phyloP scores from a whole-genome alignment of 2,329 filamentous ascomycete genomes.

The Dactylonectria macrodidyma region DNA sequence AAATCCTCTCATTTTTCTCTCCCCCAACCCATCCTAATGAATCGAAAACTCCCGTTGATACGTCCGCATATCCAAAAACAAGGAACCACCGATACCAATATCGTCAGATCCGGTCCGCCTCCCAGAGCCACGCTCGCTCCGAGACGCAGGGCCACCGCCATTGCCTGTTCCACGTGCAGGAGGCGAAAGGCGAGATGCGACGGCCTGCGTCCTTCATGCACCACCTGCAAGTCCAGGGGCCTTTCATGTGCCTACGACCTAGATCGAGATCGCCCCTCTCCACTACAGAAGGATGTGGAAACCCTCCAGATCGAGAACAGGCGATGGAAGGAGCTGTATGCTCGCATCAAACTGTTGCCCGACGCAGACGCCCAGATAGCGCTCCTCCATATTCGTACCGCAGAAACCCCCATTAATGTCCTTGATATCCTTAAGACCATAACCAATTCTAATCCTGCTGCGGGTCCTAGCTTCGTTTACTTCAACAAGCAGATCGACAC shows the following conservation, averaged over 20 bases:
- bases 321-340: constrained; percentile 34
- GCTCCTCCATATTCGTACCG: constrained; percentile 22
- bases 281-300: neutral
- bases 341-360: constrained; percentile 19
- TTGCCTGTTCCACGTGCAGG: constrained; percentile 13
- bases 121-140: neutral
- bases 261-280: neutral
- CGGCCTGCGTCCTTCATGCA: constrained; percentile 13
- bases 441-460: neutral
- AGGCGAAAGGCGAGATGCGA: constrained; percentile 25
- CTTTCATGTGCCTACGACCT: constrained; percentile 5
- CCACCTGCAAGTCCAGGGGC: neutral
- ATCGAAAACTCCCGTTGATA: neutral
- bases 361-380: constrained; percentile 20
- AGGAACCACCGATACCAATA: neutral
- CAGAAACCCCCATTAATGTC: constrained; percentile 25
- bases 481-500: constrained; percentile 18
- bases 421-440: constrained; percentile 8
- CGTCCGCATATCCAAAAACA: neutral
- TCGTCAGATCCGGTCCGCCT: neutral
- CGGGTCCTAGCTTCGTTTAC: neutral
- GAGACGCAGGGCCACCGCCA: constrained; percentile 6
- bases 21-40: neutral
- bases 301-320: constrained; percentile 34
- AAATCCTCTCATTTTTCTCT: too few species aligned